Conservation (phyloP, 2,329 filamentous ascomycete species). For the Sphaerulina populicola region DNA sequence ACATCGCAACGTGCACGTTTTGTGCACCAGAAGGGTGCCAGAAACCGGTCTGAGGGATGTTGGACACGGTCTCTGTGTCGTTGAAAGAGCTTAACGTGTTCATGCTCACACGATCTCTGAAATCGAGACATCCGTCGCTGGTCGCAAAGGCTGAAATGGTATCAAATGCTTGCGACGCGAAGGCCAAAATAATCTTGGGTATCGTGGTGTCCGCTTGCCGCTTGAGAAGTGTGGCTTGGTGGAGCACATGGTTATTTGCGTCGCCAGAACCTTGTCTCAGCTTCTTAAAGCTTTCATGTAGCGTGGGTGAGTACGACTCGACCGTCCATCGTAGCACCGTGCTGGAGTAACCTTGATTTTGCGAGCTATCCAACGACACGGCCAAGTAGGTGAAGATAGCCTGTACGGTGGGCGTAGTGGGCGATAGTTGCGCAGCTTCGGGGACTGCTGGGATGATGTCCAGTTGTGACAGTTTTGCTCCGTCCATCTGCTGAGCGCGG, state of each 20-base stretch:
- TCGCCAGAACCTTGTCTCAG: constrained; percentile 21
- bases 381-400: constrained; percentile 58
- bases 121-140: constrained; percentile 72
- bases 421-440: constrained; percentile 49
- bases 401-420: constrained; percentile 48
- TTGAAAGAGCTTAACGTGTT: constrained; percentile 53
- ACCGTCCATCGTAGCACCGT: constrained; percentile 78
- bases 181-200: constrained; percentile 61
- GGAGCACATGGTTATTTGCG: constrained; percentile 15
- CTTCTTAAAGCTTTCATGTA: constrained; percentile 34
- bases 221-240: constrained; percentile 44
- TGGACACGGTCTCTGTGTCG: constrained; percentile 58
- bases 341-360: constrained; percentile 59
- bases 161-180: constrained; percentile 61
- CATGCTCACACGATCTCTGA: constrained; percentile 68
- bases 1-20: constrained; percentile 39
- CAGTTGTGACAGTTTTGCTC: constrained; percentile 24
- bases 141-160: constrained; percentile 64
- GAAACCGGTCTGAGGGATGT: constrained; percentile 70
- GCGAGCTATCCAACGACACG: constrained; percentile 36
- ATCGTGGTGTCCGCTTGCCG: constrained; percentile 60
- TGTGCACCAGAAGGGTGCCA: constrained; percentile 57
- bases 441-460: constrained; percentile 43
- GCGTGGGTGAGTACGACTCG: constrained; percentile 39
- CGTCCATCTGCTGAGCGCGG: constrained; percentile 24